Conservation (phyloP, 805 yeast genomes). For the Jamesozyma spencerorum region DNA sequence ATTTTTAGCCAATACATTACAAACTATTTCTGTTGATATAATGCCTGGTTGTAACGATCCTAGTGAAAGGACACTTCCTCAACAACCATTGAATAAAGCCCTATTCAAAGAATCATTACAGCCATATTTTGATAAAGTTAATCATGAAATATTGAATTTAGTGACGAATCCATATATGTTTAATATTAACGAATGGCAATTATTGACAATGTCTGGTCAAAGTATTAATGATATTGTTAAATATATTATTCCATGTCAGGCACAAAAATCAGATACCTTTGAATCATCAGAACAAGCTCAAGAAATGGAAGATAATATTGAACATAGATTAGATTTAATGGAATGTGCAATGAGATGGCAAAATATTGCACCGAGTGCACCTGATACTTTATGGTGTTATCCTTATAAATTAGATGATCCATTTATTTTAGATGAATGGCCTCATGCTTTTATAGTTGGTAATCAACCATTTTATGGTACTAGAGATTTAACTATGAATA, state of each 20-base stretch:
- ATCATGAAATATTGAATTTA: constrained; percentile 32
- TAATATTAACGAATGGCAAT: constrained; percentile 44
- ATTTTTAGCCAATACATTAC: constrained; percentile 46
- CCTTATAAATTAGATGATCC: constrained; percentile 77
- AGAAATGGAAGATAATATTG: constrained; percentile 12
- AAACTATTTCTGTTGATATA: constrained; percentile 57
- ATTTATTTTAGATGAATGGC: constrained; percentile 66
- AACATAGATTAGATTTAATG: constrained; percentile 43
- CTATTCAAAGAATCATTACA: constrained; percentile 43
- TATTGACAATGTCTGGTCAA: constrained; percentile 79
- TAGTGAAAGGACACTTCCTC: constrained; percentile 76
- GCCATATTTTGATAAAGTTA: constrained; percentile 32
- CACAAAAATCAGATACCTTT: constrained; percentile 22
- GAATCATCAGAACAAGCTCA: constrained; percentile 1
- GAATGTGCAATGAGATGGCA: constrained; percentile 73
- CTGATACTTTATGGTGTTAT: constrained; percentile 87
- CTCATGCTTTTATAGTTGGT: constrained; percentile 81
- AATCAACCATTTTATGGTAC: constrained; percentile 62
- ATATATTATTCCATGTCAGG: constrained; percentile 42
- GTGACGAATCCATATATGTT: constrained; percentile 71
- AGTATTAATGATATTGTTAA: constrained; percentile 68
- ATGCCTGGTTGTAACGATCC: constrained; percentile 88
- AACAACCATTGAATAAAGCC: constrained; percentile 78
- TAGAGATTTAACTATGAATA: constrained; percentile 31
- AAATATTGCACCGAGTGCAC: constrained; percentile 86